phyloP scores from a whole-genome alignment of 129 eudicot species.

The Flaveria linearis region DNA sequence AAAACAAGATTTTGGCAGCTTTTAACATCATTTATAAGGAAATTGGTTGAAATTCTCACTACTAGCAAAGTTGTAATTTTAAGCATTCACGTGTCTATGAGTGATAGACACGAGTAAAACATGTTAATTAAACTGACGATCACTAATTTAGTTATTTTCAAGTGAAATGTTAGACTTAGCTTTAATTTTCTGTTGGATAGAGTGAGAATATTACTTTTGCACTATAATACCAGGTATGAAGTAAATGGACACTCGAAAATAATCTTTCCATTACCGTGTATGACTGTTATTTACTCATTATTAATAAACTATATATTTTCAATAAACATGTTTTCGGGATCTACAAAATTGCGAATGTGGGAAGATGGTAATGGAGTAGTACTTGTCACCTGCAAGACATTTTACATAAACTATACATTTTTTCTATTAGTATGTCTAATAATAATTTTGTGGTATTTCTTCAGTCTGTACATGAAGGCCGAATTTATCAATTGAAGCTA shows the following conservation, averaged over 20 bases:
- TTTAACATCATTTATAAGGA: neutral
- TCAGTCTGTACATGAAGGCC: conserved; percentile 93
- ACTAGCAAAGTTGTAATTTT: neutral
- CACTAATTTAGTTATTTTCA: neutral
- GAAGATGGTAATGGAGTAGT: neutral
- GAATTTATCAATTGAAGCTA: conserved; percentile 88
- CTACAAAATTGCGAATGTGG: neutral
- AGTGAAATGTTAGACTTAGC: neutral
- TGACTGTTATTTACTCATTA: neutral
- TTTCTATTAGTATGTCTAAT: neutral
- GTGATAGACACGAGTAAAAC: neutral
- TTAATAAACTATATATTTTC: too few species aligned
- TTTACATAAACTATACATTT: neutral
- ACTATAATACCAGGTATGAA: neutral
- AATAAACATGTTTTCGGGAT: neutral
- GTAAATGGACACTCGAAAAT: neutral
- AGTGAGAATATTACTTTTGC: neutral
- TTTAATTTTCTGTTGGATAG: neutral
- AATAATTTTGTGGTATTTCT: conserved; percentile 19
- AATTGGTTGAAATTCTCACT: neutral
- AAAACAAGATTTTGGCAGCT: neutral
- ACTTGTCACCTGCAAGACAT: neutral
- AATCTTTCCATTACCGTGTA: neutral
- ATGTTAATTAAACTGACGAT: neutral
- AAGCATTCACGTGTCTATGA: neutral